Base-by-base conservation (phyloP, 306 rosid species). In the Cucurbita maxima region DNA sequence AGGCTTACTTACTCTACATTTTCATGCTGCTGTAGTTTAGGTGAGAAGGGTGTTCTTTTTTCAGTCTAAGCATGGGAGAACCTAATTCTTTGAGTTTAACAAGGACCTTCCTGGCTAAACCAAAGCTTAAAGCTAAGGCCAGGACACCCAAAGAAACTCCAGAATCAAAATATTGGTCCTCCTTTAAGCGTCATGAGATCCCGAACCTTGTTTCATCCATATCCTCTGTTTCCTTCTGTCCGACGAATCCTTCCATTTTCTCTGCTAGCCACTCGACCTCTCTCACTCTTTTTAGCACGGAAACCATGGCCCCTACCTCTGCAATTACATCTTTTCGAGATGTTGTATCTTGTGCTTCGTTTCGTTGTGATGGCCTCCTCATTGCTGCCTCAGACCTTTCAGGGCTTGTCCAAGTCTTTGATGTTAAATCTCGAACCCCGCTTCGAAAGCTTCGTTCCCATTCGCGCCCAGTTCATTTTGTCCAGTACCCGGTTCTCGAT, bases 81-180 rank as follows among this genome's bases (percentile, higher is more conserved):
- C 61, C 53, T 78, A 57, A 25, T 36, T 55, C 25, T 77, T 53
- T 7, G 15, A 72, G 62, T 58, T 36, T 72, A 53, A 56, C 84
- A 8, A 87, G 76, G 57, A 72, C 45, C 30, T 90, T 84, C 87
- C 90, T 85, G 0, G 88, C 91, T 0, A 95, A 85, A 66, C 88
- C 99, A 0, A 95, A 89, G 81, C 80, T 82, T 12, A 94, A 85
- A 79, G 57, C 96, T 0, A 94, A 94, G 73, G 80, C 91, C 4
- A 81, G 95, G 76, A 85, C 83, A 3, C 83, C 77, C n/a, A 81
- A 78, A 1, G 79, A 89, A 82, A 87, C 91, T 12, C 40, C 88
- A 0, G 96, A 90, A 79, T 90, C 97, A 1, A 88, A 84, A 20
- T 89, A 87, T 83, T 94, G 97, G 96, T 89, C 96, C 25, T 94